Evolutionary conservation across 2,329 filamentous ascomycete genomes (phyloP).

Genomic region (Sporothrix luriei): DNA sequence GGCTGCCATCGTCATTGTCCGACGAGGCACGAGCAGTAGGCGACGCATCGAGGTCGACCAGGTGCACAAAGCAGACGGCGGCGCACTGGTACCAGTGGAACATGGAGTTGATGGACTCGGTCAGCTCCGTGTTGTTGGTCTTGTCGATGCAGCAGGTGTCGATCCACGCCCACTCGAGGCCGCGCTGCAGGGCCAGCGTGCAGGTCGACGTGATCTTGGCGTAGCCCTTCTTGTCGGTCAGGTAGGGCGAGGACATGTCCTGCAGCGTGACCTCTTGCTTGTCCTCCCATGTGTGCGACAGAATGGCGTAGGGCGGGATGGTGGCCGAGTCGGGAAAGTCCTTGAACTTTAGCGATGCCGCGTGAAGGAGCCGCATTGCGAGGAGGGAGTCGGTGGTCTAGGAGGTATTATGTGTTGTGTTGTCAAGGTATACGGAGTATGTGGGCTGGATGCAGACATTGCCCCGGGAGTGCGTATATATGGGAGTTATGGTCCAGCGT

Average conservation of each 20-base stretch:
- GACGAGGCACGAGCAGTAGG: neutral
- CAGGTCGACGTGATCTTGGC: constrained; percentile 32
- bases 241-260: constrained; percentile 30
- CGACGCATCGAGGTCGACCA: constrained; percentile 24
- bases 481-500: too few relatives aligned
- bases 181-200: constrained; percentile 15
- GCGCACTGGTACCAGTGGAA: constrained; percentile 35
- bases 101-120: constrained; percentile 37
- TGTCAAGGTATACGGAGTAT: too few relatives aligned
- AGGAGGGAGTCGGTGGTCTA: neutral
- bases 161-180: constrained; percentile 32
- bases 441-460: neutral
- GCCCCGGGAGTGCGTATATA: too few relatives aligned
- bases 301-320: constrained; percentile 33
- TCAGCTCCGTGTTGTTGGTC: constrained; percentile 34
- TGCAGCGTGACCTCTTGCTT: constrained; percentile 36
- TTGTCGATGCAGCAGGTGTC: constrained; percentile 38
- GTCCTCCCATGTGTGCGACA: constrained; percentile 36
- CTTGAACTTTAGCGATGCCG: constrained; percentile 31
- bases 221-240: constrained; percentile 28
- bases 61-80: constrained; percentile 31
- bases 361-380: constrained; percentile 36
- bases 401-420: too few relatives aligned
- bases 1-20: neutral
- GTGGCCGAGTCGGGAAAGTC: constrained; percentile 27